A percentile compares a stretch with the other conserved stretches of the same genome.
phyloP scores from a whole-genome alignment of 2,329 filamentous ascomycete species.

The Thermochaetoides dissita region DNA sequence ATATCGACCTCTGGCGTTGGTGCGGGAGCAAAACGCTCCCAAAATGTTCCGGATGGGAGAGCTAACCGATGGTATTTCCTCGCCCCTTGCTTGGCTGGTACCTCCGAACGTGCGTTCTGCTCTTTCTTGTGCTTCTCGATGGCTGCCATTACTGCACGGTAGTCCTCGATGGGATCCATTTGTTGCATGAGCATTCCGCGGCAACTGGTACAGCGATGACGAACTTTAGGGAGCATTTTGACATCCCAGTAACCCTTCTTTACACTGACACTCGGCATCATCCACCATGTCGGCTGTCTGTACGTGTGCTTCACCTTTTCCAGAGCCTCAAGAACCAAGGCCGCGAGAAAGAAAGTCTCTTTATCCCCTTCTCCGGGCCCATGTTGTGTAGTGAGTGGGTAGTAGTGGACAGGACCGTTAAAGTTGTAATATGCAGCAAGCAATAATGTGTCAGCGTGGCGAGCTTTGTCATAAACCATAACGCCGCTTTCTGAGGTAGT shows the following conservation, averaged over 20 bases:
- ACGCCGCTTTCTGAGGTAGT: constrained; percentile 34
- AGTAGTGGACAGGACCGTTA: constrained; percentile 37
- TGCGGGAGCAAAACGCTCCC: no score
- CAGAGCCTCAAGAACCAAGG: constrained; percentile 27
- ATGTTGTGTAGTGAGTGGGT: constrained; percentile 31
- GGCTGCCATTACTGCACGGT: constrained; percentile 9
- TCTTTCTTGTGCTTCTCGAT: constrained; percentile 9
- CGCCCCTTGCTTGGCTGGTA: not conserved
- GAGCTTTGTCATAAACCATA: constrained; percentile 32
- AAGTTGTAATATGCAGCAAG: constrained; percentile 42
- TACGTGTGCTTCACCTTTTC: constrained; percentile 15
- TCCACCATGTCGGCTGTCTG: constrained; percentile 6
- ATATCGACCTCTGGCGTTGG: not conserved
- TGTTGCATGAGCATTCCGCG: constrained; percentile 11
- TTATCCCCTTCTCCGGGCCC: constrained; percentile 31
- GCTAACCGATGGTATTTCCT: not conserved
- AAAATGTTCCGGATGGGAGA: no score
- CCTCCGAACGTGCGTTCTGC: not conserved
- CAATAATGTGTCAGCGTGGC: constrained; percentile 31
- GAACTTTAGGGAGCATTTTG: constrained; percentile 6
- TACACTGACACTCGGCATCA: constrained; percentile 1
- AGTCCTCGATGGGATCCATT: constrained; percentile 11
- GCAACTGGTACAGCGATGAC: constrained; percentile 6
- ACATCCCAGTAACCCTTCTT: constrained; percentile 13
- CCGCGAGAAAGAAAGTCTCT: constrained; percentile 33